A percentile compares a stretch with the other conserved stretches of the same genome.
phyloP scores from a whole-genome alignment of 331 rosid genomes.

The Telfairia occidentalis region DNA sequence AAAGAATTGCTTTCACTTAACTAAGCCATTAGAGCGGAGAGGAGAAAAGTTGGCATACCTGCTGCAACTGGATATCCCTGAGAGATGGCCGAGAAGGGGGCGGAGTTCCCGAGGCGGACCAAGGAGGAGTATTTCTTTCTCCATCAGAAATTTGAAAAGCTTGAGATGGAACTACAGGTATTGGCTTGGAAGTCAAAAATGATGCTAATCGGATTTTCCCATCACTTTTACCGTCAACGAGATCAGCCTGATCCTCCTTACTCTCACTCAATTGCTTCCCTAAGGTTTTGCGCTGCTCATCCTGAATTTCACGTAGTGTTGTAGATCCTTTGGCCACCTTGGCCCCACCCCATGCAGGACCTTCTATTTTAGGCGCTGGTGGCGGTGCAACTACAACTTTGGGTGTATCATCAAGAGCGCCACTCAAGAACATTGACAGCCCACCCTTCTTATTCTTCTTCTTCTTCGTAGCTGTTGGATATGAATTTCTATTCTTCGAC shows the following conservation, averaged over 20 bases:
- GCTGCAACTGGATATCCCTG: conserved; percentile 89
- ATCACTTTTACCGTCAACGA: conserved; percentile 29
- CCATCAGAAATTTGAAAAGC: conserved; percentile 45
- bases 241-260: conserved; percentile 41
- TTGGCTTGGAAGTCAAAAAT: conserved; percentile 70
- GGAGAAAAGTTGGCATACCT: conserved; percentile 35
- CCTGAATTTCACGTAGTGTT: conserved; percentile 79
- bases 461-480: conserved; percentile 49
- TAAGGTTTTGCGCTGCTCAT: conserved; percentile 52
- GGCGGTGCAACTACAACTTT: conserved; percentile 46
- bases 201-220: conserved; percentile 55
- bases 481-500: conserved; percentile 25
- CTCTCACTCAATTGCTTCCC: conserved; percentile 20
- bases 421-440: conserved; percentile 93
- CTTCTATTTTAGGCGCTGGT: conserved; percentile 46
- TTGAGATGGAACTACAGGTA: conserved; percentile 47
- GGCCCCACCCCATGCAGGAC: conserved; percentile 97
- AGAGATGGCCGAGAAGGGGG: conserved; percentile 71
- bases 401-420: conserved; percentile 66
- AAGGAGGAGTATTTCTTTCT: conserved; percentile 64
- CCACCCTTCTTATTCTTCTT: conserved; percentile 88
- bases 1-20: neutral
- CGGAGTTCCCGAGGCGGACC: conserved; percentile 88
- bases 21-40: neutral
- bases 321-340: conserved; percentile 46